Base-by-base conservation (phyloP, 805 yeast species). In the Candida dajiaensis region DNA sequence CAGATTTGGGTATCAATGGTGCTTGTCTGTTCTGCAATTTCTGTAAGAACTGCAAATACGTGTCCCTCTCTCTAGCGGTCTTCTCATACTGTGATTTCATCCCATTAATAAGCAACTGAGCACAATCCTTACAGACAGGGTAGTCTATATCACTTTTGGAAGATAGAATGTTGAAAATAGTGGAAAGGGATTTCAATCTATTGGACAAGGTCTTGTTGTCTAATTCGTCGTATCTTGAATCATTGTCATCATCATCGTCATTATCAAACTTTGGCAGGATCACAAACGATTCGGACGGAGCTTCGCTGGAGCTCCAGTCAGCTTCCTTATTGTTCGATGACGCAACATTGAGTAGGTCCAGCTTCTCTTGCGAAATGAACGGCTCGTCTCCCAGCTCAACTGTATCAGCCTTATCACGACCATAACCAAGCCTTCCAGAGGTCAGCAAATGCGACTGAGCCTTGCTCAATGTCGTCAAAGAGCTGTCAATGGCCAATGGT, bases 81-180 rank as follows among this genome's bases (percentile, higher is more conserved):
- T 80, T 85, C 49, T 85, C 92, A 61, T 85, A 85, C 54, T 82
- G 82, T 12, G 69, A 62, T 56, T 81, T 83, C 62, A 89, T 72
- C 47, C 81, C 82, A 10, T 77, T 80, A 11, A 85, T 69, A 22
- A 92, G 64, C 19, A 74, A 62, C 38, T 74, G 78, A 7, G 94
- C 85, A 63, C 99, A 94, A 39, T 90, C 97, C 21, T 74, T 73
- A 56, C 98, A 92, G 15, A 94, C 79, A 0, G 99, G 99, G 58
- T 80, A 81, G 52, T 88, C 95, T 15, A 92, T 74, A 49, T 83
- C 89, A 43, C 83, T 82, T 50, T 85, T 83, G 6, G 77, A 71
- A 0, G 94, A 83, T 6, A 92, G 65, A 2, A 85, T 71, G 51
- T 84, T 83, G 61, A 88, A 89, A 2, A 92, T 75, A 35, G 77